Evolutionary conservation across 179 eudicot genomes (phyloP).

Genomic region (Beta lomatogona): DNA sequence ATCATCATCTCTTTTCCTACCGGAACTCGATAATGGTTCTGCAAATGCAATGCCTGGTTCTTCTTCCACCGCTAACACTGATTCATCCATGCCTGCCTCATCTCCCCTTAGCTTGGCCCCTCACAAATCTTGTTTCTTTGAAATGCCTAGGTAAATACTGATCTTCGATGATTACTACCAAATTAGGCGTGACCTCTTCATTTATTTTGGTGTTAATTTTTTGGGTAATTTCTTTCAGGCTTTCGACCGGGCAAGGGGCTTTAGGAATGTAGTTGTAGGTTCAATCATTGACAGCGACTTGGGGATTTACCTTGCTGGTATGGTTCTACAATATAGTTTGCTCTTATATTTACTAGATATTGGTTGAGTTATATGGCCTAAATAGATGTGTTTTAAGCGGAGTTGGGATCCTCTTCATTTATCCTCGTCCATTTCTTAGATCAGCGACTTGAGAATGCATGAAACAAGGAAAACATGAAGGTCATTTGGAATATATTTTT

Average conservation of each 20-base stretch:
- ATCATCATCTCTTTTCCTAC: slow-evolving; percentile 34
- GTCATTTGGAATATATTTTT: no score
- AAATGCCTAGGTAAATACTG: slow-evolving; percentile 59
- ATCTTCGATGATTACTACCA: not conserved
- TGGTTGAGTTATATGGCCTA: no score
- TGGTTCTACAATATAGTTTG: slow-evolving; percentile 10
- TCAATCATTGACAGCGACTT: slow-evolving; percentile 39
- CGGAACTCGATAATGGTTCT: slow-evolving; percentile 36
- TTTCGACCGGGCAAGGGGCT: slow-evolving; percentile 64
- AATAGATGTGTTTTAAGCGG: no score
- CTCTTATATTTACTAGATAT: no score
- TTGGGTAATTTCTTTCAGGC: slow-evolving; percentile 28
- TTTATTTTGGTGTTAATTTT: not conserved
- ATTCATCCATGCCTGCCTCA: slow-evolving; percentile 33
- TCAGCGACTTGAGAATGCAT: no score
- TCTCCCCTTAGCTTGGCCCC: slow-evolving; percentile 43
- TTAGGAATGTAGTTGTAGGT: slow-evolving; percentile 52
- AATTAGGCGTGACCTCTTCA: not conserved
- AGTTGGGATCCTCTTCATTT: no score
- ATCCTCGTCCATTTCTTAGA: no score
- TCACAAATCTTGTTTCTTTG: slow-evolving; percentile 53
- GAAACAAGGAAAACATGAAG: no score
- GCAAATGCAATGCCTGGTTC: slow-evolving; percentile 21
- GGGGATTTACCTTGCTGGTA: slow-evolving; percentile 51
- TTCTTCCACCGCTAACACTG: slow-evolving; percentile 37